Base-by-base conservation (phyloP, 176 grass and related monocot species). In the Eremochloa ophiuroides region DNA sequence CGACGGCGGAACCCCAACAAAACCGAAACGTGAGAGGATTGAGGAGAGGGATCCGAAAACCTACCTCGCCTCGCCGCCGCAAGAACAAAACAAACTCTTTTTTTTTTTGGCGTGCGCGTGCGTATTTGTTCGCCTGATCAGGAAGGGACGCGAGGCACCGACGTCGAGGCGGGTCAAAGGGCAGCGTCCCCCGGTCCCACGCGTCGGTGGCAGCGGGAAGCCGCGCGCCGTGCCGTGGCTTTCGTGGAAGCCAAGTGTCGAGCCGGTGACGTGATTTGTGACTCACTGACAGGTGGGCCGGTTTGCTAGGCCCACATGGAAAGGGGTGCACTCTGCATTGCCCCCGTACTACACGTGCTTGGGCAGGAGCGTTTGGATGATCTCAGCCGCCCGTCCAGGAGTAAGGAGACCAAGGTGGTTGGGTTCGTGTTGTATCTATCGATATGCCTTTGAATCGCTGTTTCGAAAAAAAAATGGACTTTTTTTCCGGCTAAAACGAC, bases 151-250 rank as follows among this genome's bases (percentile, higher is more conserved):
- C 50, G 87, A 62, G 40, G 74, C 59, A 73, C 83, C 73, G 88
- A 86, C 83, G 83, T 89, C 83, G 78, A 89, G 83, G 73, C 55
- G 3, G 71, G 87, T 85, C 81, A 75, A 80, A 75, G 78, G 56
- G 82, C 1, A 27, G 44, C 50, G 28, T 6, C 67, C 38, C 4
- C 16, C 8, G 71, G 83, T 17, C 66, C 87, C 87, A 66, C 83
- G 29, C 39, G 83, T 77, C 87, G 29, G 78, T 39, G 29, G 65
- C 37, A 8, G 48, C 25, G 50, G 37, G 48, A 1, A 7, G 15
- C 46, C 44, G 55, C 11, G 59, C 14, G 60, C 13, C 59, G 61
- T 60, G 38, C 53, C 47, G 59, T 44, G 70, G 77, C 60, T 79
- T 56, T 43, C 67, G 59, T 74, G 74, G 58, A 28, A 40, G 70